Base-by-base conservation (phyloP, 2,329 filamentous ascomycete genomes). In the Bipolaris sorokiniana region DNA sequence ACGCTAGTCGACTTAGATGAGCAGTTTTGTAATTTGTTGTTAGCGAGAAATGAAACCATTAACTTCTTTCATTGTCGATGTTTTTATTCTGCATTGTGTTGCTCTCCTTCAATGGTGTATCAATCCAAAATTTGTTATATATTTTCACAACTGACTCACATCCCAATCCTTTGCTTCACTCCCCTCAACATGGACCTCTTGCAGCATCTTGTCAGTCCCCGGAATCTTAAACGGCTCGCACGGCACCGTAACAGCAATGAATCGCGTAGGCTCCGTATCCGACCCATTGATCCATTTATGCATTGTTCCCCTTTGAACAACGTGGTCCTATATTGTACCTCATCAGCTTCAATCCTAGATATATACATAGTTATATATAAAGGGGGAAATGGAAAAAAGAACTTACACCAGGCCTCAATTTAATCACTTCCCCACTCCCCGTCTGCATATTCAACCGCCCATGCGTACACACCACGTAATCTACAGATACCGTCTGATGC, bases 241-340 rank as follows among this genome's bases (percentile, higher is more conserved):
- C 7, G 64, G 66, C n/a, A 68, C 37, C 36, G 59, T 66, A 2
- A 68, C 56, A 13, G 61, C 66, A 13, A 69, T 52, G 34, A 69
- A 62, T 5, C 66, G 56, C n/a, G 64, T 58, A 0, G 66, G 58
- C 51, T 68, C 64, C 2, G 66, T 70, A 26, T 63, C 41, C 0
- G 52, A 59, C 1, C 36, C 47, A 22, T 65, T 65, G 4, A 50
- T 49, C 67, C 66, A 68, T 34, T 65, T 68, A 41, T 69, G 65
- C 56, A 67, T 60, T 3, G 65, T 69, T 0, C 67, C 67, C 1
- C 64, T 51, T 45, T 69, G 67, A 16, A 69, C 54, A 13, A 69
- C 48, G 37, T 68, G 65, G 36, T 69, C 57, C 40, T 42, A n/a
- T 9, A 13, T n/a, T 13, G 1, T 15, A 31, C 28, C 28, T 31